Base-by-base conservation (phyloP, 2,329 filamentous ascomycete species). In the Hypoxylon sp. region DNA sequence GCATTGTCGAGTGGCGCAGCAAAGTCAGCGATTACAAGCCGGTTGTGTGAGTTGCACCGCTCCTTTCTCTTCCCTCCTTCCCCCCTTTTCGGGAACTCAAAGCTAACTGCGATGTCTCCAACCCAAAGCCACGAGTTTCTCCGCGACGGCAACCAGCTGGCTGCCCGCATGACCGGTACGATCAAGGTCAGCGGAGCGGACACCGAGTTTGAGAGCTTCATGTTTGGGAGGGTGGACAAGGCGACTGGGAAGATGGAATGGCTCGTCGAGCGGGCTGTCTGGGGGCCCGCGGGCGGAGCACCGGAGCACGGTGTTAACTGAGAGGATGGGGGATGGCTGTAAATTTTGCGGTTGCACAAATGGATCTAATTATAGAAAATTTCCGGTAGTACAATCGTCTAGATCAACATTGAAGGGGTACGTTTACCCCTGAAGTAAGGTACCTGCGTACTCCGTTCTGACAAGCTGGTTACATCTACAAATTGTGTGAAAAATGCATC, bases 121-220 rank as follows among this genome's bases (percentile, higher is more conserved):
- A n/a, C 3, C 50, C n/a, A 8, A 35, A 78, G 76, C 1, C 57
- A 74, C 10, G 70, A 76, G 52, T 78, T 78, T 42, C 74, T 78
- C 17, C 76, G 76, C 13, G 75, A 78, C 46, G 76, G 73, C n/a
- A 65, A 77, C 54, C 72, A 73, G 59, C 39, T 78, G 11, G 76
- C 77, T 9, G 77, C 77, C 5, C 74, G 70, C 13, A 76, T 79
- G 72, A 76, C 71, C 1, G 76, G 77, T 3, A 74, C 67, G 5
- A 74, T 78, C 46, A 77, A 78, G 47, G 63, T 77, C 2, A 70
- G 75, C 1, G 75, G 76, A 1, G 29, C 39, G 0, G 72, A 72
- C 10, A 74, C 64, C 1, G 22, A 65, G 0, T 77, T 78, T 54
- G 76, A 78, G 72, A 78, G 73, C 62, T 78, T 76, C 57, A 72